A percentile compares a stretch with the other conserved stretches of the same genome.
Conservation (phyloP, 1,284 basidiomycete genomes). For the Sporisorium exsertum region DNA sequence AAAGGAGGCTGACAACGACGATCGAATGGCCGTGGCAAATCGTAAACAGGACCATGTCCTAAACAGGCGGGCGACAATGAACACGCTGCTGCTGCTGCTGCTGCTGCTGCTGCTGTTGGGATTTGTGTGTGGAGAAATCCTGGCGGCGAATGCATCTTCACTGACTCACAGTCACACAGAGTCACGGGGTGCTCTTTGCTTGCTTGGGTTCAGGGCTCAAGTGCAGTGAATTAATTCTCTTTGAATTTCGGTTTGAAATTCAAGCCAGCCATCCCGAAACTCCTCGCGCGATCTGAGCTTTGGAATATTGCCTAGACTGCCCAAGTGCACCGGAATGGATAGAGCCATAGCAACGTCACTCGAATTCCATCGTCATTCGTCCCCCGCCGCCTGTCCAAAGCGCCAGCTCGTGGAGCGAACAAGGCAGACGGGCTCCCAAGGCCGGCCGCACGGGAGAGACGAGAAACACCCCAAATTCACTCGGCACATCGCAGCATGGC, state of each 20-base stretch:
- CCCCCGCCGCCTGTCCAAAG: constrained; percentile 7
- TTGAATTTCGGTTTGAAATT: not conserved
- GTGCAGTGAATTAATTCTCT: not conserved
- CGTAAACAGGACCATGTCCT: too few relatives aligned
- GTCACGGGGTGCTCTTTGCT: not conserved
- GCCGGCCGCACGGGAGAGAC: too few relatives aligned
- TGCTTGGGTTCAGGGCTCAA: too few relatives aligned
- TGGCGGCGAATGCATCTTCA: constrained; percentile 23
- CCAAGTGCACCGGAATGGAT: not conserved
- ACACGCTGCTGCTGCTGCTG: too few relatives aligned
- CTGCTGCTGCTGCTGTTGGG: too few relatives aligned
- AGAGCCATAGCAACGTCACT: not conserved
- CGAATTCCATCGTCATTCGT: not conserved
- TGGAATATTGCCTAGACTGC: constrained; percentile 5
- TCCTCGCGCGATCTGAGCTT: constrained; percentile 10
- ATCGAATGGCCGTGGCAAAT: too few relatives aligned
- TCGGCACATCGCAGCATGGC: not conserved
- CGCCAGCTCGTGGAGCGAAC: constrained; percentile 5
- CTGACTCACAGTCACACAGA: too few relatives aligned
- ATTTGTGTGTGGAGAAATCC: constrained; percentile 29
- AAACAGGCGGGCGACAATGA: too few relatives aligned
- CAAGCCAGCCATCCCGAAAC: constrained; percentile 17
- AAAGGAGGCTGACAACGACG: too few relatives aligned
- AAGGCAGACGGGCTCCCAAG: not conserved
- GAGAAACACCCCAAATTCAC: not conserved